Conservation (phyloP, 129 eudicot species). For the Calendula officinalis region DNA sequence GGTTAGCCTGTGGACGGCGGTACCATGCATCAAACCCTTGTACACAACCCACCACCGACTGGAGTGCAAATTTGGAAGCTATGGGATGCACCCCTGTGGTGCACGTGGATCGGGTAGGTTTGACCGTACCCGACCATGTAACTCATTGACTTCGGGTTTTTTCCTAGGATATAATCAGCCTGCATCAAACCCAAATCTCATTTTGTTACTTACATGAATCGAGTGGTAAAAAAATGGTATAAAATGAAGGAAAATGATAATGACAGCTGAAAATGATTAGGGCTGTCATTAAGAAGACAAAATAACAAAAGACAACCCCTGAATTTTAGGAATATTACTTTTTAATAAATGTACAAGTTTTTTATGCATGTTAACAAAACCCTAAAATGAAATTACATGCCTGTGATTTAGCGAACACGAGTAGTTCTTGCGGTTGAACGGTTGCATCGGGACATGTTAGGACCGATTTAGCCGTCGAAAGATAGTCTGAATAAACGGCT, state of each 20-base stretch:
- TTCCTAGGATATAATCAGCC: slow-evolving; percentile 95
- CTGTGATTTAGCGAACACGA: slow-evolving; percentile 78
- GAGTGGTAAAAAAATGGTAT: neutral
- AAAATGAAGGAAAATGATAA: too few relatives aligned
- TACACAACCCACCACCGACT: slow-evolving; percentile 61
- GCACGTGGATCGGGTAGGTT: slow-evolving; percentile 69
- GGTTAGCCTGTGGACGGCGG: slow-evolving; percentile 53
- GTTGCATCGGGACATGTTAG: slow-evolving; percentile 63
- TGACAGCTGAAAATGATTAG: too few relatives aligned
- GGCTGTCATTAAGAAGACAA: too few relatives aligned
- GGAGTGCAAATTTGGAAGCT: slow-evolving; percentile 42
- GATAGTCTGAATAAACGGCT: slow-evolving; percentile 84
- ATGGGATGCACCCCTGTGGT: slow-evolving; percentile 92
- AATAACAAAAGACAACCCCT: too few relatives aligned
- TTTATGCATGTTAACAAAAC: too few relatives aligned
- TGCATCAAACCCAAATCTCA: slow-evolving; percentile 23
- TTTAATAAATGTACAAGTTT: too few relatives aligned
- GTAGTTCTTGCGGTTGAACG: slow-evolving; percentile 69
- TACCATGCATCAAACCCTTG: slow-evolving; percentile 90
- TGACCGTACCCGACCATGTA: slow-evolving; percentile 81
- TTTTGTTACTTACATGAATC: slow-evolving; percentile 8
- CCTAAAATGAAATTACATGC: slow-evolving; percentile 35
- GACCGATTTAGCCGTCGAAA: slow-evolving; percentile 39
- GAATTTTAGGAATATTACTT: too few relatives aligned
- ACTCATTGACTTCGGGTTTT: slow-evolving; percentile 82